Evolutionary conservation across 257 asterid genomes (phyloP), one percentile per base, ranked within the genome.

Genomic region (Nicotiana obtusifolia): DNA sequence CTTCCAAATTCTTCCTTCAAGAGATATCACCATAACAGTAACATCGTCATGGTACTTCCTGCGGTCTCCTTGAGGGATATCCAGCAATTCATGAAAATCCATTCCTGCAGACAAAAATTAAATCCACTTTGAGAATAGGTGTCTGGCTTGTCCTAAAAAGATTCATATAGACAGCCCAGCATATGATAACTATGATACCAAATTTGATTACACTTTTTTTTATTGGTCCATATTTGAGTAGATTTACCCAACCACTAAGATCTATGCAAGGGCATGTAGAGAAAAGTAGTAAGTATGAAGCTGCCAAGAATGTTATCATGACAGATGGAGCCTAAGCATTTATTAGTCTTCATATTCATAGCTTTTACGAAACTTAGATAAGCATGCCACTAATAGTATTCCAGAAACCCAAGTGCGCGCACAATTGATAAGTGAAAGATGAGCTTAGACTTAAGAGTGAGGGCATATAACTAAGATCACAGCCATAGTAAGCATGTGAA

Each of bases 1-100:
- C 88, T 95, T 95, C 99, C 99, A 93, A 67, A 95, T 95, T 86
- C 97, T 89, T 83, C 97, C 99, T 88, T 95, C 98, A 16, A 93
- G 98, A 26, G 99, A 95, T 83, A 95, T 91, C 85, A 95, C 97
- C 99, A 95, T 95, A 64, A 95, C 99, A n/a, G 98, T 95, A 57
- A 95, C 99, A 80, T 95, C 99, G 20, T 95, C 98, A 84, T 95
- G 98, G 89, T 95, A 95, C 89, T 95, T 95, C 82, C 99, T 85
- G 37, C 99, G 97, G 81, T 95, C 99, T 24, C 99, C 99, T 83
- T 92, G 97, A 54, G 99, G 99, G 82, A 95, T 95, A 84, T 95
- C 99, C 85, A 95, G 88, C 85, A 95, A 91, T 87, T 95, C 99
- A 84, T 95, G 99, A 84, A 92, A 91, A 83, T 90, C 98, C 99